Percentiles rank a stretch among this genome's conserved stretches.
These are phyloP conservation scores for Exophiala dermatitidis DNA, from an alignment of 2,329 filamentous ascomycete species.

Conservation along the genomic window DNA sequence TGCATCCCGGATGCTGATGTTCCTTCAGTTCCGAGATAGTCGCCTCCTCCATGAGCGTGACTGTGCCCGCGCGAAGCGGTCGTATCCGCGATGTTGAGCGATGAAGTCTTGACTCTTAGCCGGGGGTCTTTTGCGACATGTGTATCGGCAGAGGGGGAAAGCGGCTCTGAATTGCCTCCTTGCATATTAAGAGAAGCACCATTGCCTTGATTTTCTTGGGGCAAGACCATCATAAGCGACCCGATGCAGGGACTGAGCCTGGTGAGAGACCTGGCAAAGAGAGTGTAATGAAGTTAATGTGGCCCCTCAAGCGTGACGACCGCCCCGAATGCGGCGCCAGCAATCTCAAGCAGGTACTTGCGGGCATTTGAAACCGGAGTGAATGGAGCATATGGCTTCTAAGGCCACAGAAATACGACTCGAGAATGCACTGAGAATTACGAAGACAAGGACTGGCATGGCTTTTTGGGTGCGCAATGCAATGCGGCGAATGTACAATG, in stretches of 20 bases:
- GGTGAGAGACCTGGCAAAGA: background rate
- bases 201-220: background rate
- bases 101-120: background rate
- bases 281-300: no score
- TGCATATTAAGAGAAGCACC: background rate
- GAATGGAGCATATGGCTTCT: no score
- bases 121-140: constrained; percentile 7
- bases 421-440: no score
- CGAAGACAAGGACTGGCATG: no score
- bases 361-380: no score
- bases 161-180: background rate
- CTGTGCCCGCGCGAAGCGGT: background rate
- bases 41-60: background rate
- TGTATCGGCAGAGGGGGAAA: background rate
- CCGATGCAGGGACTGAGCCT: background rate
- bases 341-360: no score
- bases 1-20: background rate
- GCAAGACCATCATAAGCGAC: background rate
- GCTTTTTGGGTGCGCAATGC: no score
- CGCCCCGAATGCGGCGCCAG: no score
- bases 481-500: no score
- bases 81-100: background rate
- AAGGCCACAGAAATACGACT: no score
- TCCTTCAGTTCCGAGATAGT: background rate
- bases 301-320: no score